A percentile compares a stretch with the other conserved stretches of the same genome.
These are phyloP conservation scores for Syzygium aromaticum DNA, from an alignment of 345 rosid genomes.

Conservation along the genomic window DNA sequence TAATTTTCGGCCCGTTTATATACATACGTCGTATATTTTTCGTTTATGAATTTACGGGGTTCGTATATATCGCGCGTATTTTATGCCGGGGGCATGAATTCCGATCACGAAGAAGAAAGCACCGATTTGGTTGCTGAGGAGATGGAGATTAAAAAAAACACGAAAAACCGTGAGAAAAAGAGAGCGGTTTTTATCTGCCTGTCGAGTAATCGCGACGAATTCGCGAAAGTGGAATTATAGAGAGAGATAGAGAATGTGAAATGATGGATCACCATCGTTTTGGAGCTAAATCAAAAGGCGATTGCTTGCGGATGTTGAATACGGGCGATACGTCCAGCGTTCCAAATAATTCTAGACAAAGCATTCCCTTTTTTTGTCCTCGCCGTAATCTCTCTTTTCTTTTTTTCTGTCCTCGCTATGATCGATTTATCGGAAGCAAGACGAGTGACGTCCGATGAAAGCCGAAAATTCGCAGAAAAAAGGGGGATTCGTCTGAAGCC, in stretches of 20 bases:
- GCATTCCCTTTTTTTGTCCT: neutral
- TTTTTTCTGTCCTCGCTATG: neutral
- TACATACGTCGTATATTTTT: rapidly evolving
- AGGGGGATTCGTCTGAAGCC: neutral
- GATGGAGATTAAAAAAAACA: no score
- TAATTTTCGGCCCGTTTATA: neutral
- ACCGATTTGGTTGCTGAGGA: neutral
- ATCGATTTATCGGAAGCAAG: no score
- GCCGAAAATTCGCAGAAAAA: neutral
- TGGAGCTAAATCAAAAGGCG: neutral
- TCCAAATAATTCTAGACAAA: neutral
- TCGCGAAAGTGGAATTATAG: neutral
- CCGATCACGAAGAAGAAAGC: neutral
- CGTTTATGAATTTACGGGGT: neutral
- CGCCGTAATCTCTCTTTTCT: no score
- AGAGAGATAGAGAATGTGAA: neutral
- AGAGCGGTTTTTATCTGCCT: neutral
- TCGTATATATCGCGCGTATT: neutral
- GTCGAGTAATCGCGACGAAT: neutral
- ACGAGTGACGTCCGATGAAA: neutral
- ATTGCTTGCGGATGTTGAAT: neutral
- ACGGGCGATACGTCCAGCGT: neutral
- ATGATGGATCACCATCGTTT: no score
- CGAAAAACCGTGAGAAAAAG: neutral
- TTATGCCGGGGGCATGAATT: neutral